phyloP scores from a whole-genome alignment of 2,329 filamentous ascomycete species.

The Clarireedia sp. region DNA sequence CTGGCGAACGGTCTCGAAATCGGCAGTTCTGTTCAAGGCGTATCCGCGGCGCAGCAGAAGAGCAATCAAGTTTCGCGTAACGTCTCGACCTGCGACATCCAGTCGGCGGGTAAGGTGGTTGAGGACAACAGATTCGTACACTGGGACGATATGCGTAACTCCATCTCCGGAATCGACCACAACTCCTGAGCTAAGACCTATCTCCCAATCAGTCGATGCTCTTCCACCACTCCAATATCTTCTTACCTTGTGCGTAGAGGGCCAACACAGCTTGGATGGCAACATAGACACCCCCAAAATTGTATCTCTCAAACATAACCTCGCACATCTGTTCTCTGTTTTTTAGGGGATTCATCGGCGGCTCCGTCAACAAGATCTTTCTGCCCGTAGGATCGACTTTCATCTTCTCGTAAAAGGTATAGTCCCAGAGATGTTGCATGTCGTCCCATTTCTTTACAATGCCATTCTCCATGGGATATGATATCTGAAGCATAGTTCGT shows the following conservation, averaged over 20 bases:
- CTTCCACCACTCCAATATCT: slow-evolving; percentile 3
- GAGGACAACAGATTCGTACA: slow-evolving; percentile 95
- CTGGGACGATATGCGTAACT: slow-evolving; percentile 96
- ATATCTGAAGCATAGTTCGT: slow-evolving; percentile 95
- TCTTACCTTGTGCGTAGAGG: slow-evolving; percentile 84
- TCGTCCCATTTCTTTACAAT: slow-evolving; percentile 99
- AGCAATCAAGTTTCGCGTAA: slow-evolving; percentile 96
- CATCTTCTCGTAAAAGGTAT: slow-evolving; percentile 97
- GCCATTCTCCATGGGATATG: slow-evolving; percentile 99
- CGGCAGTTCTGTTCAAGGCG: slow-evolving; percentile 92
- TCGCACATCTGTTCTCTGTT: slow-evolving; percentile 98
- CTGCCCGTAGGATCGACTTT: slow-evolving; percentile 81
- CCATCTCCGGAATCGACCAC: slow-evolving; percentile 97
- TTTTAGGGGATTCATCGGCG: slow-evolving; percentile 93
- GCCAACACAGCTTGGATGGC: slow-evolving; percentile 96
- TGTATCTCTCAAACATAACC: slow-evolving; percentile 98
- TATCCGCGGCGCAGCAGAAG: slow-evolving; percentile 90
- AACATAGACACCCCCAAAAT: slow-evolving; percentile 94
- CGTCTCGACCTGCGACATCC: slow-evolving; percentile 92
- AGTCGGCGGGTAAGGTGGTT: slow-evolving; percentile 92
- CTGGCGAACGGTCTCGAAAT: slow-evolving; percentile 97
- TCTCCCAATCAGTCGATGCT: slow-evolving; percentile 9
- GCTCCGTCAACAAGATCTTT: slow-evolving; percentile 96
- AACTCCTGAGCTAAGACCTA: slow-evolving; percentile 84
- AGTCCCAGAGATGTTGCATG: slow-evolving; percentile 99